Evolutionary conservation across 2,329 filamentous ascomycete genomes (phyloP).

Genomic region (Lachnellula suecica): DNA sequence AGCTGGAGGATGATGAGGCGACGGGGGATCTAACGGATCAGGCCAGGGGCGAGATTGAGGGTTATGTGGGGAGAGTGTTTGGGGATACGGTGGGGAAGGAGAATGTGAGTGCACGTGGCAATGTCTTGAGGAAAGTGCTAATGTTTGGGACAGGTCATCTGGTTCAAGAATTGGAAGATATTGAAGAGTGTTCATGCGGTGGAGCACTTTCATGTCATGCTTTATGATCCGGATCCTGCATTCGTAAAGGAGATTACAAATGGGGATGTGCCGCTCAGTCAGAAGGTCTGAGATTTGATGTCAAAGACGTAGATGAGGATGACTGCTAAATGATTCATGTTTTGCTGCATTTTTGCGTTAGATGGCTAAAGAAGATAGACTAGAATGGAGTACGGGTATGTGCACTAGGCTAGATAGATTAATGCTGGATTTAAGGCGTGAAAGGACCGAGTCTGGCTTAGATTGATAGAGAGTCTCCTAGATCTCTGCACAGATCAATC

Average conservation of each 20-base stretch:
- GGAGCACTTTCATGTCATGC: conserved; percentile 95
- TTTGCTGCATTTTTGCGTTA: not conserved
- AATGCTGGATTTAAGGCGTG: too few relatives aligned
- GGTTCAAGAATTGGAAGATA: conserved; percentile 88
- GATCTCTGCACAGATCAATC: too few relatives aligned
- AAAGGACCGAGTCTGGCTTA: too few relatives aligned
- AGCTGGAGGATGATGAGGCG: conserved; percentile 63
- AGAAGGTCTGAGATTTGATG: conserved; percentile 37
- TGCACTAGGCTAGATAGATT: too few relatives aligned
- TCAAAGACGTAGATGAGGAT: not conserved
- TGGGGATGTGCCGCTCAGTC: conserved; percentile 68
- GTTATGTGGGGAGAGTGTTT: conserved; percentile 70
- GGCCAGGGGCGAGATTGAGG: conserved; percentile 64
- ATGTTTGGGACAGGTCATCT: conserved; percentile 52
- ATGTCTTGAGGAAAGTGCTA: conserved; percentile 31
- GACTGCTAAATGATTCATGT: not conserved
- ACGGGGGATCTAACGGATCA: conserved; percentile 62
- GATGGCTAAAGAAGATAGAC: too few relatives aligned
- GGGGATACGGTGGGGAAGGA: conserved; percentile 48
- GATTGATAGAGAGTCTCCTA: too few relatives aligned
- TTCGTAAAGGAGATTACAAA: conserved; percentile 72
- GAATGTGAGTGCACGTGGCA: conserved; percentile 44
- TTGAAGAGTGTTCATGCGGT: conserved; percentile 84
- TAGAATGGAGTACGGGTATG: not conserved
- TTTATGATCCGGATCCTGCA: conserved; percentile 69